Evolutionary conservation across 1,284 basidiomycete genomes (phyloP).

Genomic region (Marasmius oreades): DNA sequence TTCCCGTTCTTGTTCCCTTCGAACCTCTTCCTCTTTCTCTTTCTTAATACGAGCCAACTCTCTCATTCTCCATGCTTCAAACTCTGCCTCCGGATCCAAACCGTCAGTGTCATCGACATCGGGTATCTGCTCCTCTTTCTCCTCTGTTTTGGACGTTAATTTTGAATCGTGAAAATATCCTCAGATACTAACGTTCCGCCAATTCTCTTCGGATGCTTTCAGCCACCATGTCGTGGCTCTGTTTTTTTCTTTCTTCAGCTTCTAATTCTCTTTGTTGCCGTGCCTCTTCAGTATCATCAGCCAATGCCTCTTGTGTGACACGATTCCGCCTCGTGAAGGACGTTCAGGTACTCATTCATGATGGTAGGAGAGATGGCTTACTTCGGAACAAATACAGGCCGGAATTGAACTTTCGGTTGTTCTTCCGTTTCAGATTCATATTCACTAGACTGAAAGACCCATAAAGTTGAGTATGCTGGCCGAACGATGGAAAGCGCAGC

Average conservation of each 20-base stretch:
- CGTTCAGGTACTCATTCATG: neutral
- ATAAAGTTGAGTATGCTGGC: slow-evolving; percentile 8
- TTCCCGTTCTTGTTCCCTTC: slow-evolving; percentile 77
- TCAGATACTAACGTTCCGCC: slow-evolving; percentile 65
- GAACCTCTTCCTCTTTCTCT: slow-evolving; percentile 82
- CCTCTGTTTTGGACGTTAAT: slow-evolving; percentile 50
- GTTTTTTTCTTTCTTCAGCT: slow-evolving; percentile 71
- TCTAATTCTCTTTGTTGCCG: slow-evolving; percentile 59
- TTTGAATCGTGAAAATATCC: neutral
- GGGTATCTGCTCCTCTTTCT: slow-evolving; percentile 76
- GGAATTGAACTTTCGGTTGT: slow-evolving; percentile 63
- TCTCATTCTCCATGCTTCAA: slow-evolving; percentile 92
- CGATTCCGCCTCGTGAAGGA: slow-evolving; percentile 57
- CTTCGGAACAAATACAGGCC: slow-evolving; percentile 92
- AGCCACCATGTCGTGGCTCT: slow-evolving; percentile 84
- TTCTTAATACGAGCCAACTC: slow-evolving; percentile 90
- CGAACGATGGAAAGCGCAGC: slow-evolving; percentile 26
- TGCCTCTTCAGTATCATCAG: slow-evolving; percentile 70
- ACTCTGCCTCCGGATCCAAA: slow-evolving; percentile 86
- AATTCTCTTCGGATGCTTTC: slow-evolving; percentile 84
- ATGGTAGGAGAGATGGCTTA: slow-evolving; percentile 33
- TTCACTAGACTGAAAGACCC: slow-evolving; percentile 59
- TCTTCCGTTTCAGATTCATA: slow-evolving; percentile 73
- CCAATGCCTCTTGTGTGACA: slow-evolving; percentile 59
- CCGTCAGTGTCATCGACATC: slow-evolving; percentile 97